A percentile compares a stretch with the other conserved stretches of the same genome.
Conservation (phyloP, 176 grass and related monocot species). For the Raddia distichophylla region DNA sequence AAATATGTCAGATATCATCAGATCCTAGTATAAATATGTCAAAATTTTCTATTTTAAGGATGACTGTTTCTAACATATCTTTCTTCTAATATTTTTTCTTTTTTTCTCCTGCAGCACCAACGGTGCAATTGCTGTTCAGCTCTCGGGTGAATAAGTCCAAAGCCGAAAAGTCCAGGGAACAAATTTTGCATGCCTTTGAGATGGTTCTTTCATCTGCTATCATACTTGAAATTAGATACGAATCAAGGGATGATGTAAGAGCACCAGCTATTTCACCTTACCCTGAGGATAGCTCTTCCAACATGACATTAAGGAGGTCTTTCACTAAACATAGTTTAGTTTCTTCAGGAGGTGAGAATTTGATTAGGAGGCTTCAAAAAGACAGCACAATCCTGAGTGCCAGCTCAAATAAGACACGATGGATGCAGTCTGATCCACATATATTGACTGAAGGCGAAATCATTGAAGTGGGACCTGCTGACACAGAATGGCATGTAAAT, state of each 20-base stretch:
- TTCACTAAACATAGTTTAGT: conserved; percentile 63
- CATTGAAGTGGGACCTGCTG: conserved; percentile 63
- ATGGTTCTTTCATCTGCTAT: conserved; percentile 75
- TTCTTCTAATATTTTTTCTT: conserved; percentile 41
- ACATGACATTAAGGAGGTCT: conserved; percentile 62
- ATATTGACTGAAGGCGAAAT: conserved; percentile 95
- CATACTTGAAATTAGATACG: conserved; percentile 89
- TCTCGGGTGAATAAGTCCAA: conserved; percentile 68
- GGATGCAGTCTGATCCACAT: conserved; percentile 84
- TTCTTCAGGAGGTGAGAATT: conserved; percentile 64
- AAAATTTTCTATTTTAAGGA: background rate
- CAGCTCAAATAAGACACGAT: conserved; percentile 55
- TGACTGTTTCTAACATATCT: conserved; percentile 14
- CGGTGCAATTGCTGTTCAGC: conserved; percentile 77
- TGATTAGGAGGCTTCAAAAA: conserved; percentile 54
- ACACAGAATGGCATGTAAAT: conserved; percentile 40
- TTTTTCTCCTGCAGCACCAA: conserved; percentile 59
- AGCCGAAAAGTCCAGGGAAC: conserved; percentile 81
- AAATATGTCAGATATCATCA: background rate
- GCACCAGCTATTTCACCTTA: conserved; percentile 45
- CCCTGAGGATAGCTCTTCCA: conserved; percentile 46
- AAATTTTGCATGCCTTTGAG: conserved; percentile 94
- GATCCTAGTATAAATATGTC: background rate
- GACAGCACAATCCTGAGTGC: conserved; percentile 29
- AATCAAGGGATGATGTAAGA: conserved; percentile 48